These are phyloP conservation scores for Elymus sibiricus DNA, from an alignment of 176 grass and related monocot species.

Conservation along the genomic window DNA sequence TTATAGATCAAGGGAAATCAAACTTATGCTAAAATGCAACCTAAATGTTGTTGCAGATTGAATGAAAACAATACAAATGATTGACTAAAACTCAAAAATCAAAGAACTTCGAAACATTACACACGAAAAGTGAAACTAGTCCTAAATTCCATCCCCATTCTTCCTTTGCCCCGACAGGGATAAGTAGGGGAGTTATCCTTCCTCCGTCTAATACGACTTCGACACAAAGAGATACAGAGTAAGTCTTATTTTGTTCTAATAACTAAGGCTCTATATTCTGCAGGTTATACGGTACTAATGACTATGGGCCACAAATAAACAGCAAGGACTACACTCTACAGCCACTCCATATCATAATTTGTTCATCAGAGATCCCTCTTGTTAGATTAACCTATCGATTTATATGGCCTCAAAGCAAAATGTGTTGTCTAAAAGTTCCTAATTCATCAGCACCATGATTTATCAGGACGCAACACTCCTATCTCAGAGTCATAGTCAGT, in stretches of 20 bases:
- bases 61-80: constrained; percentile 1
- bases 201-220: background rate
- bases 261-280: background rate
- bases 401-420: background rate
- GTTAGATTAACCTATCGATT: background rate
- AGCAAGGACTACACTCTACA: too few relatives aligned
- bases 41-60: background rate
- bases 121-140: background rate
- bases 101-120: background rate
- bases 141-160: background rate
- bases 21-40: background rate
- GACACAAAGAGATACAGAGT: background rate
- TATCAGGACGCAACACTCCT: background rate
- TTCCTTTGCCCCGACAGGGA: background rate
- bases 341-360: background rate
- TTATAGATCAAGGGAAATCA: background rate
- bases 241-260: background rate
- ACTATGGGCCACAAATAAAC: background rate
- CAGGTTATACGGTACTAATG: background rate
- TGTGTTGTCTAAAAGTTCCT: background rate
- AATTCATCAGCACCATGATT: background rate
- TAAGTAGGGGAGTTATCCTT: background rate
- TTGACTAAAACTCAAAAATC: background rate
- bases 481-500: background rate
- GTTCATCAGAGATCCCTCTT: background rate